Conservation (phyloP, 2,329 filamentous ascomycete species). For the Botrytis cinerea region DNA sequence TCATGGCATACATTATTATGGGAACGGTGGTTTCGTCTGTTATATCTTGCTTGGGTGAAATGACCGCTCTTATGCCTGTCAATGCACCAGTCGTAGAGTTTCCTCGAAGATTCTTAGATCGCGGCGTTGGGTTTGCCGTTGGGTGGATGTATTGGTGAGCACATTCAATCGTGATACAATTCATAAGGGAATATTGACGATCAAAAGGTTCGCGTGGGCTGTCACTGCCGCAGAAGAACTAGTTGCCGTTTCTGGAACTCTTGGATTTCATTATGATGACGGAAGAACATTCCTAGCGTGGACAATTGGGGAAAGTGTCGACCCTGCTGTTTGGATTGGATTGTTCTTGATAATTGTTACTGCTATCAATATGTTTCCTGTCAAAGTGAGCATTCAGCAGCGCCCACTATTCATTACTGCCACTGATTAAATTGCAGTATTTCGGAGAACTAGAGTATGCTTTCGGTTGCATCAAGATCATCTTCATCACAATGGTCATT, state of each 20-base stretch:
- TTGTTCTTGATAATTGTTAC: slow-evolving; percentile 44
- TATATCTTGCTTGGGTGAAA: slow-evolving; percentile 47
- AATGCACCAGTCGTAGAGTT: slow-evolving; percentile 46
- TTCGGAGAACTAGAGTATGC: slow-evolving; percentile 46
- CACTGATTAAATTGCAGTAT: slow-evolving; percentile 26
- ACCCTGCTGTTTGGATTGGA: slow-evolving; percentile 45
- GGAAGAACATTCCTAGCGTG: slow-evolving; percentile 42
- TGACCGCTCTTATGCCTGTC: slow-evolving; percentile 46
- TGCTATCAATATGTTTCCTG: slow-evolving; percentile 44
- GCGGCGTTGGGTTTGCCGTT: slow-evolving; percentile 45
- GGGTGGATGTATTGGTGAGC: slow-evolving; percentile 46
- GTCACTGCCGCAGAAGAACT: slow-evolving; percentile 44
- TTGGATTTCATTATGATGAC: slow-evolving; percentile 45
- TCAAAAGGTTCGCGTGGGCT: slow-evolving; percentile 44
- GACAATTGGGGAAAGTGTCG: slow-evolving; percentile 42
- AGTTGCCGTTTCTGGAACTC: slow-evolving; percentile 43
- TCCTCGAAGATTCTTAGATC: slow-evolving; percentile 44
- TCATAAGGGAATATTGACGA: slow-evolving; percentile 2
- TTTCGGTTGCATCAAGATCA: slow-evolving; percentile 45
- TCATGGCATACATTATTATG: slow-evolving; percentile 47
- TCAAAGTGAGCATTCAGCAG: slow-evolving; percentile 38
- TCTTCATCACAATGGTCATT: slow-evolving; percentile 44
- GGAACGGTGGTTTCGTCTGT: slow-evolving; percentile 48
- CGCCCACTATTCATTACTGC: background rate
- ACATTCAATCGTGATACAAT: background rate